phyloP scores from a whole-genome alignment of 177 flowering plant species.

The Vitis hybrid region DNA sequence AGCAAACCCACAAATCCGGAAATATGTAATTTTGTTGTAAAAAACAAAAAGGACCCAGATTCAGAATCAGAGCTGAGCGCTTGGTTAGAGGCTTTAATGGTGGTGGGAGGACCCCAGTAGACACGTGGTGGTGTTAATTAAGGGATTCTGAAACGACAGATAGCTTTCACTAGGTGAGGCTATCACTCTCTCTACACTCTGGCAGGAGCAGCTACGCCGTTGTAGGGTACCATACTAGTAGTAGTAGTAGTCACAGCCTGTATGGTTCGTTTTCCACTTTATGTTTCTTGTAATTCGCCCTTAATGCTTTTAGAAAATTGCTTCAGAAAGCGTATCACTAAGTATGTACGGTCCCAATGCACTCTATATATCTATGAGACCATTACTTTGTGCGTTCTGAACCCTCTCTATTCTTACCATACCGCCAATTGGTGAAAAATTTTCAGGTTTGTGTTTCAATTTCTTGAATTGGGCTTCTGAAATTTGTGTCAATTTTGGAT shows the following conservation, averaged over 20 bases:
- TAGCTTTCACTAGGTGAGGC: conserved; percentile 3
- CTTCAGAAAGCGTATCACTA: too few species aligned
- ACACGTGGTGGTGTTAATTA: neutral
- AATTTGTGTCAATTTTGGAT: too few species aligned
- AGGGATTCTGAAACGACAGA: neutral
- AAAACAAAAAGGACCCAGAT: neutral
- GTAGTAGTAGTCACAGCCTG: neutral
- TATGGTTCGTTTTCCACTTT: neutral
- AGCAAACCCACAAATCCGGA: neutral
- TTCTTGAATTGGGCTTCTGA: too few species aligned
- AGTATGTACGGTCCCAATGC: too few species aligned
- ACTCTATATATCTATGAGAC: too few species aligned
- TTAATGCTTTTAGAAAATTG: conserved; percentile 8
- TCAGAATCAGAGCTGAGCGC: neutral
- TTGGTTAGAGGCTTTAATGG: neutral
- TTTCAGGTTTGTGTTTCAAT: too few species aligned
- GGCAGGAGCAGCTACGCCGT: neutral
- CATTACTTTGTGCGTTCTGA: too few species aligned
- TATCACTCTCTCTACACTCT: neutral
- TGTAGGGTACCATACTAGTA: neutral
- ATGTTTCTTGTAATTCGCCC: conserved; percentile 1
- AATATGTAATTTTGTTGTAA: neutral
- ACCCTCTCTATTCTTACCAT: too few species aligned
- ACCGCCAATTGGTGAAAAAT: too few species aligned
- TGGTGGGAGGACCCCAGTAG: neutral